Conservation (phyloP, 2,329 filamentous ascomycete species). For the Aspergillus sp. region DNA sequence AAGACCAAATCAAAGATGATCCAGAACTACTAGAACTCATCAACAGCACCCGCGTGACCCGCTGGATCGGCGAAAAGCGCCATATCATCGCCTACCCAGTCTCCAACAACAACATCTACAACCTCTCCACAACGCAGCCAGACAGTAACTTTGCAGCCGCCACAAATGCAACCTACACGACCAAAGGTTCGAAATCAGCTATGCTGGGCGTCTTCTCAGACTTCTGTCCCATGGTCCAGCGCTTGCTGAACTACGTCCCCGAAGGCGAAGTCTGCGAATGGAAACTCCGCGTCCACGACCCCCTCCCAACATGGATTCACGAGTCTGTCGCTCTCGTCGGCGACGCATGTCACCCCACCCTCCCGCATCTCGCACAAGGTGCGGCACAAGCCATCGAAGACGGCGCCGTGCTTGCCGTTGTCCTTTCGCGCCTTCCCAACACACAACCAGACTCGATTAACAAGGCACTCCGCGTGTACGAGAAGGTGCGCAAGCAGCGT, state of each 20-base stretch:
- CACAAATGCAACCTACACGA: conserved; percentile 55
- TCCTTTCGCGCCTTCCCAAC: conserved; percentile 44
- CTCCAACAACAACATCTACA: conserved; percentile 57
- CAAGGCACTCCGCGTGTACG: conserved; percentile 50
- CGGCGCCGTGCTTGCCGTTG: conserved; percentile 48
- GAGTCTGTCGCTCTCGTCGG: conserved; percentile 48
- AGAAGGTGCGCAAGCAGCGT: conserved; percentile 48
- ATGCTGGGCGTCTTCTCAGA: conserved; percentile 54
- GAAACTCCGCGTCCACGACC: conserved; percentile 56
- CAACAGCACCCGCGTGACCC: conserved; percentile 49
- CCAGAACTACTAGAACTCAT: conserved; percentile 51
- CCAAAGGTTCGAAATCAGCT: conserved; percentile 51
- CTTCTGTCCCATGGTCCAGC: conserved; percentile 54
- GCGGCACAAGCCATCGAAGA: conserved; percentile 60
- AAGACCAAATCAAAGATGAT: conserved; percentile 38
- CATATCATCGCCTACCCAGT: conserved; percentile 63
- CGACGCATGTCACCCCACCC: conserved; percentile 55
- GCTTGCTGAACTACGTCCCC: conserved; percentile 55
- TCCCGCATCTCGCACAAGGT: conserved; percentile 57
- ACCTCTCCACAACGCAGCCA: conserved; percentile 56
- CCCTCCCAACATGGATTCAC: conserved; percentile 55
- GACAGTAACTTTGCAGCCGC: conserved; percentile 53
- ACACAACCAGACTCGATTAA: conserved; percentile 41
- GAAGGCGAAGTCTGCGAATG: conserved; percentile 60
- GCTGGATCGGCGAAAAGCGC: conserved; percentile 58